Conservation (phyloP, 139 green algal genomes). For the Choricystis sp. region DNA sequence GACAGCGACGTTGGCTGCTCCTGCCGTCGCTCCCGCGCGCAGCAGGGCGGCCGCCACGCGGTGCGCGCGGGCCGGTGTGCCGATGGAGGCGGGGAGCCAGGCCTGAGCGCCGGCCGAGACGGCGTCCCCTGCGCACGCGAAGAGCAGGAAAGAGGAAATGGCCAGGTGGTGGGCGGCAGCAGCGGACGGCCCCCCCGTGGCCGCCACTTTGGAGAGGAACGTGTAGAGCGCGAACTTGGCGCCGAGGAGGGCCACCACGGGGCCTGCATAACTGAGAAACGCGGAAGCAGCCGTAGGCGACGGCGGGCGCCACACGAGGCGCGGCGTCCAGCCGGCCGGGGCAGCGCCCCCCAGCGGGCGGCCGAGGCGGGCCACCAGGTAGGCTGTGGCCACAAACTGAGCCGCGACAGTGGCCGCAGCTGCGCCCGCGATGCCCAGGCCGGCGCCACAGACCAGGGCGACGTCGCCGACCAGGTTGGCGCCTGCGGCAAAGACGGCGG, state of each 20-base stretch:
- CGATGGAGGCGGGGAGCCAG: slow-evolving; percentile 14
- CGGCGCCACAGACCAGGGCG: slow-evolving; percentile 2
- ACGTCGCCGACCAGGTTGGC: slow-evolving; percentile 14
- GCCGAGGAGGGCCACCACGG: not conserved
- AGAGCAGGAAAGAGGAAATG: slow-evolving; percentile 20
- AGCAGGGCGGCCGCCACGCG: slow-evolving; percentile 8
- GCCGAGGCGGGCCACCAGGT: not conserved
- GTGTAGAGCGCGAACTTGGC: slow-evolving; percentile 3
- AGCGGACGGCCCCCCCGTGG: slow-evolving; percentile 4
- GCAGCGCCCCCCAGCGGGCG: not conserved
- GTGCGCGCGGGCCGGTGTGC: not conserved
- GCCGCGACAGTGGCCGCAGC: slow-evolving; percentile 8
- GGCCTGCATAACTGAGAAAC: not conserved
- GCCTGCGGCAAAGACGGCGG: not conserved
- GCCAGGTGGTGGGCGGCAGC: slow-evolving; percentile 13
- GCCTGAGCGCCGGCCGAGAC: slow-evolving; percentile 17
- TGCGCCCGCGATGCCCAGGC: slow-evolving; percentile 11
- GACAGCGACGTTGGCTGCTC: slow-evolving; percentile 4
- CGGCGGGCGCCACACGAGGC: not conserved
- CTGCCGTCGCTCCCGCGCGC: slow-evolving; percentile 4
- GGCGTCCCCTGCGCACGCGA: slow-evolving; percentile 17
- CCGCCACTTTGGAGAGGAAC: not conserved
- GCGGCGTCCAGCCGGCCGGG: not conserved
- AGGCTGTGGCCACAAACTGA: slow-evolving; percentile 1
- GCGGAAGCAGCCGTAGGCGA: not conserved